These are phyloP conservation scores for Xylaria grammica DNA, from an alignment of 495 filamentous ascomycete genomes.

Conservation along the genomic window DNA sequence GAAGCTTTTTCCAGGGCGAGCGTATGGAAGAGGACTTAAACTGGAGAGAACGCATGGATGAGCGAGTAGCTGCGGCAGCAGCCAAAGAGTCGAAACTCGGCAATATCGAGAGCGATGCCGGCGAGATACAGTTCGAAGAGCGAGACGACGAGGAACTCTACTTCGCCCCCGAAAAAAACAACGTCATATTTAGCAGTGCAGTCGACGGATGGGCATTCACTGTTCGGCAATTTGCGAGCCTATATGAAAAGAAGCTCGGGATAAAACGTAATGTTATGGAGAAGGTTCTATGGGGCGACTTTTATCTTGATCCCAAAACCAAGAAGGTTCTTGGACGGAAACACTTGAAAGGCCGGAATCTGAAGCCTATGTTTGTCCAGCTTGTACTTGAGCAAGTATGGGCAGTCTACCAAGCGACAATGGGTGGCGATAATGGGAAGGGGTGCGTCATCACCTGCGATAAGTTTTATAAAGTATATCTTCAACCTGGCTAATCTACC, in stretches of 20 bases:
- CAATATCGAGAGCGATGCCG: conserved; percentile 55
- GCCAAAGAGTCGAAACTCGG: conserved; percentile 53
- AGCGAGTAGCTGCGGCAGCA: conserved; percentile 68
- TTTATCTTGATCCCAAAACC: conserved; percentile 95
- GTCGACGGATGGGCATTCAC: conserved; percentile 99
- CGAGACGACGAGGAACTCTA: conserved; percentile 97
- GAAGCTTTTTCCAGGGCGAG: conserved; percentile 97
- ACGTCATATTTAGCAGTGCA: conserved; percentile 97
- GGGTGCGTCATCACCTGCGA: conserved; percentile 65
- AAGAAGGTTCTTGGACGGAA: conserved; percentile 89
- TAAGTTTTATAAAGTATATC: conserved; percentile 20
- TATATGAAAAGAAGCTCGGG: conserved; percentile 97
- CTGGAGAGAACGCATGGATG: conserved; percentile 93
- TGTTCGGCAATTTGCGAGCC: conserved; percentile 85
- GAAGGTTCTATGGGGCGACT: conserved; percentile 97
- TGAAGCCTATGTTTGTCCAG: conserved; percentile 99
- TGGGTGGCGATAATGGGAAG: conserved; percentile 78
- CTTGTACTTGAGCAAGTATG: conserved; percentile 95
- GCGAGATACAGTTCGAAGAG: conserved; percentile 79
- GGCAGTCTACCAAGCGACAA: conserved; percentile 94
- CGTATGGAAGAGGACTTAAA: conserved; percentile 98
- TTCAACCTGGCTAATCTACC: conserved; percentile 24
- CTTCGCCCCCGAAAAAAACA: conserved; percentile 97
- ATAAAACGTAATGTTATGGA: conserved; percentile 91
- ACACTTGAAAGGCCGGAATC: conserved; percentile 85